Base-by-base conservation (phyloP, 2,329 filamentous ascomycete species). In the Dothistroma pini region DNA sequence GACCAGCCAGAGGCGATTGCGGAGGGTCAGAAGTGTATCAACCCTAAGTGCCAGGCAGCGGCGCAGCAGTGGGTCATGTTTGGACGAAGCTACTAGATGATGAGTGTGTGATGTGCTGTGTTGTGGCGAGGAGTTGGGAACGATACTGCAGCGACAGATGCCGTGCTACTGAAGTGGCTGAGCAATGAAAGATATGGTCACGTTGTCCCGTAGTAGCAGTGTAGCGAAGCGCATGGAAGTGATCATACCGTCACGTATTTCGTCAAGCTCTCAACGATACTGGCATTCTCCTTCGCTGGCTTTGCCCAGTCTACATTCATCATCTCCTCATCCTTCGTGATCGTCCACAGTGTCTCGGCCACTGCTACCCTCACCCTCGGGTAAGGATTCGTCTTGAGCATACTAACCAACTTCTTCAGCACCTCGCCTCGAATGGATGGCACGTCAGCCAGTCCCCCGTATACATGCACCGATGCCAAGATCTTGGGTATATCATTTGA, bases 31-130 rank as follows among this genome's bases (percentile, higher is more conserved):
- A 93, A 95, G 78, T 99, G 95, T 75, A 82, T 93, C 70, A 97
- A 90, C 82, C 93, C 93, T 48, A 89, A 93, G 72, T 97, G 93
- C 79, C 81, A 81, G 63, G 82, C 81, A 66, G 79, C 86, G 55
- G 93, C 93, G 19, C 86, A 93, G 81, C 85, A 88, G 72, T 97
- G 91, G 89, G 90, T 90, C 76, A 89, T 97, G 87, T 97, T 97
- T 77, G 93, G 93, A 71, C 70, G 80, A 66, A 81, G 78, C 61
- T 76, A 78, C 63, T 78, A 76, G 50, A 54, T 31, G 25, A 31
- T 21, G 25, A 31, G 4, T 4, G 14, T 35, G 31, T 53, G 25
- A 16, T 35, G 51, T 35, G 31, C 12, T 53, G 51, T 32, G 51
- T 29, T 53, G 25, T 44, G 31, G 51, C 51, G 51, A 53, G 51